A percentile compares a stretch with the other conserved stretches of the same genome.
Evolutionary conservation across 2,329 filamentous ascomycete species (phyloP).

Genomic region (Beauveria brongniartii): DNA sequence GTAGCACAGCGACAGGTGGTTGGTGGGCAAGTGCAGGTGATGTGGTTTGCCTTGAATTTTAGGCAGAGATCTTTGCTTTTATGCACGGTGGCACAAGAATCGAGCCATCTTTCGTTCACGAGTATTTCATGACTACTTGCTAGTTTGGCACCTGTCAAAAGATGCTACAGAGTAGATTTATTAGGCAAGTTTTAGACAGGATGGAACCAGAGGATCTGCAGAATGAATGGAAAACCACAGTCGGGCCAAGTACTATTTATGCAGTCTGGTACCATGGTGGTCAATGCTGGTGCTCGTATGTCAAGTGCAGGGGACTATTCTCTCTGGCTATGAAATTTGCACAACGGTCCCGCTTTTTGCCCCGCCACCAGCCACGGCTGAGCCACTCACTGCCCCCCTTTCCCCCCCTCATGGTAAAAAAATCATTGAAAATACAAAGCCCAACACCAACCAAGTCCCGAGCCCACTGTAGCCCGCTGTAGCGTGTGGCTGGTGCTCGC

Average conservation of each 20-base stretch:
- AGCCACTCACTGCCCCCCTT: neutral
- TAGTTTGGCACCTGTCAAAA: neutral
- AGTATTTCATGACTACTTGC: neutral
- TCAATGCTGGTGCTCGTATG: neutral
- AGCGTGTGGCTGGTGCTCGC: neutral
- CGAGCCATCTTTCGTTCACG: neutral
- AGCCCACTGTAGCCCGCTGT: neutral
- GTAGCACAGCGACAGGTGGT: neutral
- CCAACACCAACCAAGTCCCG: neutral
- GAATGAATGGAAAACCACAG: too few relatives aligned
- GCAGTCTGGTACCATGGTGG: neutral
- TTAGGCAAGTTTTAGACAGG: too few relatives aligned
- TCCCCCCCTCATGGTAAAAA: neutral
- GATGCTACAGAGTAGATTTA: neutral
- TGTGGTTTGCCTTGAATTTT: neutral
- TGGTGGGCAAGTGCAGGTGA: neutral
- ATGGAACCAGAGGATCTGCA: too few relatives aligned
- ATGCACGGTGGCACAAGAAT: neutral
- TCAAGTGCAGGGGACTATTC: neutral
- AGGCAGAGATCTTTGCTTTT: neutral
- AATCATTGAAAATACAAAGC: neutral
- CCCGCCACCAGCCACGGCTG: neutral
- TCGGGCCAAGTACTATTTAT: neutral
- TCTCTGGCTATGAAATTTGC: neutral
- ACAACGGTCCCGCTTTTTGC: neutral